These are phyloP conservation scores for Passalora sequoiae DNA, from an alignment of 2,329 filamentous ascomycete genomes.

Conservation along the genomic window DNA sequence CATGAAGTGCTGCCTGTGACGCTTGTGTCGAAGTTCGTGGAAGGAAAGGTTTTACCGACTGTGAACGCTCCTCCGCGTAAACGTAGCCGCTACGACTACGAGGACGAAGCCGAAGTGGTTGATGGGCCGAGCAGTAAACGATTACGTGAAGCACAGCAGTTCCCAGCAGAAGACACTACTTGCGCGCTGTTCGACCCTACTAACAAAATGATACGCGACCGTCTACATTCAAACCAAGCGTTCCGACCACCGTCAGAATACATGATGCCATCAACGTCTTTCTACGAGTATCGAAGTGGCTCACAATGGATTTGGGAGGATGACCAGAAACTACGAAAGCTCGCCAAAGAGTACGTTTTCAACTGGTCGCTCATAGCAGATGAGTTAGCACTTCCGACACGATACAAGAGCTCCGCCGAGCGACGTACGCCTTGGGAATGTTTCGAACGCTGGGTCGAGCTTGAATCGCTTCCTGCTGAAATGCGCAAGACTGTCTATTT, in stretches of 20 bases:
- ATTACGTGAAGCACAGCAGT: slow-evolving; percentile 39
- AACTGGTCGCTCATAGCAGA: slow-evolving; percentile 95
- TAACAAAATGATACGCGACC: slow-evolving; percentile 82
- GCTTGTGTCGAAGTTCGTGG: slow-evolving; percentile 77
- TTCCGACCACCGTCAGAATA: slow-evolving; percentile 91
- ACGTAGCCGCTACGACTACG: slow-evolving; percentile 76
- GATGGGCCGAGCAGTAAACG: slow-evolving; percentile 35
- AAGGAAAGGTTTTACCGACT: slow-evolving; percentile 69
- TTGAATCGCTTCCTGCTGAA: slow-evolving; percentile 85
- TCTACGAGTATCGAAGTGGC: slow-evolving; percentile 79
- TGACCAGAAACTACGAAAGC: slow-evolving; percentile 77
- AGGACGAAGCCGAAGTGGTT: slow-evolving; percentile 55
- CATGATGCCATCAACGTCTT: slow-evolving; percentile 80
- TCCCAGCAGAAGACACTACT: slow-evolving; percentile 65
- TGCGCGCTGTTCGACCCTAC: slow-evolving; percentile 87
- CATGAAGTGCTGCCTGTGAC: slow-evolving; percentile 14
- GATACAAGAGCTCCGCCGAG: slow-evolving; percentile 80
- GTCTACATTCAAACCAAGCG: slow-evolving; percentile 83
- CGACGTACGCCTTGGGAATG: slow-evolving; percentile 96
- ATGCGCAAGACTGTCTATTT: slow-evolving; percentile 97
- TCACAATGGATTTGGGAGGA: slow-evolving; percentile 90
- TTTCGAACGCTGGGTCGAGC: slow-evolving; percentile 90
- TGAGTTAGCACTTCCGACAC: slow-evolving; percentile 66
- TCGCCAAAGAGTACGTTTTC: slow-evolving; percentile 90
- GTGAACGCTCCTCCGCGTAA: slow-evolving; percentile 64